A percentile compares a stretch with the other conserved stretches of the same genome.
Evolutionary conservation across 2,329 filamentous ascomycete species (phyloP).

Genomic region (Gremmenia infestans): DNA sequence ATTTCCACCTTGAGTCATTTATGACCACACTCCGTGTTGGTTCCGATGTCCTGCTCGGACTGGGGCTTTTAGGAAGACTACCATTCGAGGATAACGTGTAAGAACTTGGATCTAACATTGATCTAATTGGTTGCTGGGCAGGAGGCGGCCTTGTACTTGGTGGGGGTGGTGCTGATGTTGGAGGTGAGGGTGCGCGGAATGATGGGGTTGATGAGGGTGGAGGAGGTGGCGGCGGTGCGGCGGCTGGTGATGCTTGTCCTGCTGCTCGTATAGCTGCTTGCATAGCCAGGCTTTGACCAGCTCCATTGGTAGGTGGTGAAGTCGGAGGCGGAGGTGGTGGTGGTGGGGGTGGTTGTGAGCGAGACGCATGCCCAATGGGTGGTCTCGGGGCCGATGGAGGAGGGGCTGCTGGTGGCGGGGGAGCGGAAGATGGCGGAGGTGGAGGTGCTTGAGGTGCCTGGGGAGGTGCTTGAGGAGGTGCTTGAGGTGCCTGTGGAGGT

Average conservation of each 20-base stretch:
- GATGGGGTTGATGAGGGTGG: constrained; percentile 29
- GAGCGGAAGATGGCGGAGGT: constrained; percentile 33
- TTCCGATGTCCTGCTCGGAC: constrained; percentile 38
- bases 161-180: constrained; percentile 41
- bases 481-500: constrained; percentile 34
- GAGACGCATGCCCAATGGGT: constrained; percentile 34
- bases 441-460: constrained; percentile 30
- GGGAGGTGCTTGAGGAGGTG: constrained; percentile 33
- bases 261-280: constrained; percentile 42
- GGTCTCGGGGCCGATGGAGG: constrained; percentile 32
- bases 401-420: constrained; percentile 33
- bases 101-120: constrained; percentile 68
- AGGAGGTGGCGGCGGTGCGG: constrained; percentile 33
- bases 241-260: constrained; percentile 37
- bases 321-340: constrained; percentile 36
- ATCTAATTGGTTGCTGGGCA: constrained; percentile 38
- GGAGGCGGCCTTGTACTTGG: constrained; percentile 30
- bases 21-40: constrained; percentile 49
- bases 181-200: constrained; percentile 33
- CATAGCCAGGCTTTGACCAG: constrained; percentile 37
- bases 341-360: constrained; percentile 30
- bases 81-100: constrained; percentile 70
- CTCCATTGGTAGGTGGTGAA: constrained; percentile 29
- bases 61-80: constrained; percentile 41
- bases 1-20: constrained; percentile 79